Percentiles rank a stretch among this genome's conserved stretches.
phyloP scores from a whole-genome alignment of 2,329 filamentous ascomycete species.

The Hymenotorrendiella dingleyae region DNA sequence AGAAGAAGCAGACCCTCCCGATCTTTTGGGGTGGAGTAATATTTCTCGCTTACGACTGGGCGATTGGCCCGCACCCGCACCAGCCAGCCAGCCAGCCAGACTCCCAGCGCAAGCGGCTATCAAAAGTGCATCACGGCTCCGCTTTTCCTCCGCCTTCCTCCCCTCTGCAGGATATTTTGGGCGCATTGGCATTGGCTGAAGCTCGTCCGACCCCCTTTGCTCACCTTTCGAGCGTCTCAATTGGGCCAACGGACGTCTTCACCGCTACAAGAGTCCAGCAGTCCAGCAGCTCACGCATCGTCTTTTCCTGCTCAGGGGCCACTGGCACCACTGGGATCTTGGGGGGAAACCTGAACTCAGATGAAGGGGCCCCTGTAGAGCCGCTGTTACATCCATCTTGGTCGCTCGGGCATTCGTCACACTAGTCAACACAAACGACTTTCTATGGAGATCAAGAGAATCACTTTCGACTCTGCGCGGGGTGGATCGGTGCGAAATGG shows the following conservation, averaged over 20 bases:
- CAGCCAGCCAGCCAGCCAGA: background rate
- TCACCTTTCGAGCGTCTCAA: too few species aligned
- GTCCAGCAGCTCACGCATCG: background rate
- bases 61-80: background rate
- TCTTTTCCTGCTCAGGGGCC: background rate
- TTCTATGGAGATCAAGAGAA: background rate
- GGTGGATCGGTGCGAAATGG: background rate
- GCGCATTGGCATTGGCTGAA: background rate
- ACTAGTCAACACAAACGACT: background rate
- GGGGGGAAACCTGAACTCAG: too few species aligned
- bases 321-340: too few species aligned
- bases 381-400: background rate
- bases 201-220: background rate
- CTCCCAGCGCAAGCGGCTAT: too few species aligned
- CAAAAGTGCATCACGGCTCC: too few species aligned
- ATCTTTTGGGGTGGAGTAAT: conserved; percentile 11
- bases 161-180: background rate
- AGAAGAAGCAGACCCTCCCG: conserved; percentile 14
- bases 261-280: background rate
- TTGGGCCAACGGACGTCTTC: background rate
- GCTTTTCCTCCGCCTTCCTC: background rate
- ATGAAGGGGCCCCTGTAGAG: too few species aligned
- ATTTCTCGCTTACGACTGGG: conserved; percentile 17
- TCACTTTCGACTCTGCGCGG: too few species aligned
- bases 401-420: conserved; percentile 1